These are phyloP conservation scores for Austroboletus novae-zelandiae DNA, from an alignment of 1,284 basidiomycete genomes.

Conservation along the genomic window DNA sequence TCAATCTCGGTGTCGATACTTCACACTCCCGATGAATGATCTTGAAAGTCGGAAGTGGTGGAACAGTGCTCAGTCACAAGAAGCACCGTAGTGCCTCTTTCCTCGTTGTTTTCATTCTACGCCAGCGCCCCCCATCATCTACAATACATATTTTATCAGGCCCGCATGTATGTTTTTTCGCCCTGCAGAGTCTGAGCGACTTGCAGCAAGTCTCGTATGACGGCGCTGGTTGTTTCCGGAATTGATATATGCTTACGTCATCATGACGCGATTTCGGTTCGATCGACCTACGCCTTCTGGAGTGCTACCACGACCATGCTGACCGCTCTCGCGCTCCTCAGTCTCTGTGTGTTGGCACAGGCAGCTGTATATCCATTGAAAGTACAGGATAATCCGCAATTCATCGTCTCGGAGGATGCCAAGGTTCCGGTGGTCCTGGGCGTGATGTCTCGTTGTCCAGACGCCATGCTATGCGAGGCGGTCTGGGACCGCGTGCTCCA, in stretches of 20 bases:
- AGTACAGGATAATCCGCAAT: conserved; percentile 28
- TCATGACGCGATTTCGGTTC: conserved; percentile 24
- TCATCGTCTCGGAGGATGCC: conserved; percentile 29
- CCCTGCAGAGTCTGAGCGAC: conserved; percentile 3
- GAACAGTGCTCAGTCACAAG: conserved; percentile 48
- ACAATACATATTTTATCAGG: conserved; percentile 10
- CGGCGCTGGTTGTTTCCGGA: background rate
- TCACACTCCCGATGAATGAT: conserved; percentile 65
- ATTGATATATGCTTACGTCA: conserved; percentile 23
- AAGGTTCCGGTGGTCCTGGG: conserved; percentile 62
- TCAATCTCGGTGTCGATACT: conserved; percentile 79
- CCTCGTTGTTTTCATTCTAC: conserved; percentile 33
- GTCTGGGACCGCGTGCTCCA: conserved; percentile 74
- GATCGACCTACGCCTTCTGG: conserved; percentile 7
- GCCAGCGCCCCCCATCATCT: conserved; percentile 10
- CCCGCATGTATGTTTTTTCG: conserved; percentile 9
- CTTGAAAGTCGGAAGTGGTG: conserved; percentile 66
- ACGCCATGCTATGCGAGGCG: conserved; percentile 74
- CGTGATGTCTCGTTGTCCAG: conserved; percentile 79
- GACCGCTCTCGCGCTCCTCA: conserved; percentile 17
- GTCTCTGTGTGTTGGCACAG: conserved; percentile 12
- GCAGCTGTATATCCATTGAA: conserved; percentile 21
- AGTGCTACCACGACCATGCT: conserved; percentile 27
- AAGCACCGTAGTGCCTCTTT: conserved; percentile 30
- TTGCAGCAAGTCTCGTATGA: conserved; percentile 1